Conservation (phyloP, 768 basidiomycete genomes). For the Cystoderma amianthinum region DNA sequence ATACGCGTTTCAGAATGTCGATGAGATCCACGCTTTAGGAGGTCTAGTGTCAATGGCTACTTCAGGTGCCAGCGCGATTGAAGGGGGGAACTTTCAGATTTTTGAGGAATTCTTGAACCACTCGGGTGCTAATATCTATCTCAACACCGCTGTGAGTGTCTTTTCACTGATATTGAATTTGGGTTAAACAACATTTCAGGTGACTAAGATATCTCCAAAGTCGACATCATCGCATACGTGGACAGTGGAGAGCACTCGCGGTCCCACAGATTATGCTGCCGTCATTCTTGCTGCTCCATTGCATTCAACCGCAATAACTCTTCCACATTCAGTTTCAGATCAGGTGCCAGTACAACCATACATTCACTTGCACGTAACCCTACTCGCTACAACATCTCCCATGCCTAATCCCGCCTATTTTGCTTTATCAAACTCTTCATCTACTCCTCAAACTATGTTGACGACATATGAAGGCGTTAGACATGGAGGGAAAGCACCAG, state of each 20-base stretch:
- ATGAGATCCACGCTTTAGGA: constrained; percentile 71
- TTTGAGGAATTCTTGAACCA: constrained; percentile 75
- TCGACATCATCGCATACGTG: constrained; percentile 31
- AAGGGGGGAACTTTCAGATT: constrained; percentile 79
- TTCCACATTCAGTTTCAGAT: constrained; percentile 40
- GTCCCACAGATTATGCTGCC: constrained; percentile 51
- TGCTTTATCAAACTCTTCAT: constrained; percentile 33
- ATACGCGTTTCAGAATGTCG: constrained; percentile 41
- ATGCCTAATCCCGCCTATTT: constrained; percentile 65
- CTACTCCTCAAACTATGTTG: constrained; percentile 58
- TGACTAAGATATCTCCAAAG: constrained; percentile 41
- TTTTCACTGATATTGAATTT: background rate
- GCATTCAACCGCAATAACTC: constrained; percentile 54
- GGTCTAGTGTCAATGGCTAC: constrained; percentile 71
- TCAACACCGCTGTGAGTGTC: constrained; percentile 57
- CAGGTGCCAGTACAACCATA: constrained; percentile 69
- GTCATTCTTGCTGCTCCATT: constrained; percentile 87
- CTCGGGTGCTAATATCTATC: constrained; percentile 61
- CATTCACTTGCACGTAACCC: constrained; percentile 81
- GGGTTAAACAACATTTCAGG: constrained; percentile 28
- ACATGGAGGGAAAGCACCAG: constrained; percentile 51
- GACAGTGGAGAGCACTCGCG: constrained; percentile 42
- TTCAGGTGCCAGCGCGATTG: constrained; percentile 53
- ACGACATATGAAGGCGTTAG: constrained; percentile 63
- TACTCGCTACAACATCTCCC: constrained; percentile 72